Evolutionary conservation across 1,139 yeast species (phyloP).

Genomic region (Protomyces arabidopsidicola): DNA sequence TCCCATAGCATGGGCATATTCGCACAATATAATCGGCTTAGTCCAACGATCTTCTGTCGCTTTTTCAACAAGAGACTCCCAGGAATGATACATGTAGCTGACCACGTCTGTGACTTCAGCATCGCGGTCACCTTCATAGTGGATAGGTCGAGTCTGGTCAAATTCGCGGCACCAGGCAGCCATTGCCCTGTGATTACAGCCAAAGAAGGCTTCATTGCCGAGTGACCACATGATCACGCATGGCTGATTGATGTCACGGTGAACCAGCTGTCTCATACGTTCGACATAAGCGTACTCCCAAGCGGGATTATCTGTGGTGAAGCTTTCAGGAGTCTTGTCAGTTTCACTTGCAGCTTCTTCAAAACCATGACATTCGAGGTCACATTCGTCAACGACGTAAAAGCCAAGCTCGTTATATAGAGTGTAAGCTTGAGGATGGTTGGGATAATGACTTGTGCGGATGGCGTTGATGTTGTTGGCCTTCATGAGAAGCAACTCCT

Average conservation of each 20-base stretch:
- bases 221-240: constrained; percentile 43
- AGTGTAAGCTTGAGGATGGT: constrained; percentile 38
- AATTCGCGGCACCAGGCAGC: constrained; percentile 36
- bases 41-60: constrained; percentile 32
- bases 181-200: constrained; percentile 41
- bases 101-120: constrained; percentile 40
- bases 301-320: constrained; percentile 39
- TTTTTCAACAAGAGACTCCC: constrained; percentile 36
- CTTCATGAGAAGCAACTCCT: constrained; percentile 41
- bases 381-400: constrained; percentile 44
- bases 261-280: constrained; percentile 39
- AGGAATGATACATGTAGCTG: constrained; percentile 41
- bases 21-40: constrained; percentile 42
- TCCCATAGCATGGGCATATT: constrained; percentile 45
- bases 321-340: constrained; percentile 29
- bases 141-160: constrained; percentile 40
- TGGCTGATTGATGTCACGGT: constrained; percentile 41
- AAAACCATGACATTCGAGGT: constrained; percentile 44
- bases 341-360: constrained; percentile 33
- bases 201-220: constrained; percentile 43
- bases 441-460: constrained; percentile 43
- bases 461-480: constrained; percentile 42
- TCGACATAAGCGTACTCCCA: constrained; percentile 42
- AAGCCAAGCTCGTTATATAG: constrained; percentile 36
- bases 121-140: constrained; percentile 40